Conservation (phyloP, 2,329 filamentous ascomycete species). For the Ophiocordyceps sinensis region DNA sequence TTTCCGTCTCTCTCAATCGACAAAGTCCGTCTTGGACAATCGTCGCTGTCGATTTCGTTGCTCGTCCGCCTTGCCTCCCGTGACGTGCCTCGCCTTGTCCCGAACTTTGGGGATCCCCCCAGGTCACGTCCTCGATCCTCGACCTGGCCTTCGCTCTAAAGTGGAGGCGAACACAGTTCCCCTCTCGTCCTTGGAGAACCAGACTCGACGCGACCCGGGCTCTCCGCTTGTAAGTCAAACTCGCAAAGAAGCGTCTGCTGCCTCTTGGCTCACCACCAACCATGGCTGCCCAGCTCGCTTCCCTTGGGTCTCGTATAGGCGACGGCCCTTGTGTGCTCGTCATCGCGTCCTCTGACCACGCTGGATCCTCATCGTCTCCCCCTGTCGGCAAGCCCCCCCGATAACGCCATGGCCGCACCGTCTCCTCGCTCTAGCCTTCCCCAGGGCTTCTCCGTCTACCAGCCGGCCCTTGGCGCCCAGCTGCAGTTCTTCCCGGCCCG, state of each 20-base stretch:
- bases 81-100: no score
- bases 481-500: constrained; percentile 55
- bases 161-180: background rate
- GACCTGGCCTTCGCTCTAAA: background rate
- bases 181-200: background rate
- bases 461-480: constrained; percentile 39
- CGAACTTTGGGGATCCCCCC: no score
- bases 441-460: constrained; percentile 45
- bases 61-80: no score
- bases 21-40: no score
- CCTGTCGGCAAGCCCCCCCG: background rate
- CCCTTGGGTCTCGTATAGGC: no score
- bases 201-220: no score
- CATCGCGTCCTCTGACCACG: background rate
- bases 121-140: background rate
- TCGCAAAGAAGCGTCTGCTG: no score
- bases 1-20: no score
- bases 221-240: no score
- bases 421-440: constrained; percentile 11
- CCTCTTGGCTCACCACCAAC: no score
- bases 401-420: constrained; percentile 12
- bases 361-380: background rate
- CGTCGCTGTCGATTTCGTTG: no score
- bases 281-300: no score
- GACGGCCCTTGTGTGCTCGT: background rate